phyloP scores from a whole-genome alignment of 352 stramenopile species.

The Phytophthora tubulina region DNA sequence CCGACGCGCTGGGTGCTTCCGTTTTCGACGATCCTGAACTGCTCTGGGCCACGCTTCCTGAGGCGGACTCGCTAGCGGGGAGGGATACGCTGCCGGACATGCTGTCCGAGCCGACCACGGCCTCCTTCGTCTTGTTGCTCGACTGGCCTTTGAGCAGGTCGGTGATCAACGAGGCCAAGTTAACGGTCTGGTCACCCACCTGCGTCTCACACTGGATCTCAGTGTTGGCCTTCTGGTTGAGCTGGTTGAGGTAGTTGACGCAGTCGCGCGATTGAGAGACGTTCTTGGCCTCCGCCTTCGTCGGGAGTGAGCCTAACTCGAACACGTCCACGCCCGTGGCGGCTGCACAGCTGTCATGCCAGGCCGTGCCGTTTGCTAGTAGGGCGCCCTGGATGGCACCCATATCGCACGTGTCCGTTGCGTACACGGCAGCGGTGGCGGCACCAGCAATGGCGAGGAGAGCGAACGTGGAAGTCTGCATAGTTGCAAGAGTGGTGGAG shows the following conservation, averaged over 20 bases:
- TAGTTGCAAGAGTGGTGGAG: slow-evolving; percentile 14
- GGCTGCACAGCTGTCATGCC: slow-evolving; percentile 40
- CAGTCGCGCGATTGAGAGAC: slow-evolving; percentile 62
- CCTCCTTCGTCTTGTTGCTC: slow-evolving; percentile 63
- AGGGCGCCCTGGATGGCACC: slow-evolving; percentile 57
- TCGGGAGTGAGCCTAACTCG: slow-evolving; percentile 48
- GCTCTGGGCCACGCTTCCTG: slow-evolving; percentile 5
- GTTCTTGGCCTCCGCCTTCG: slow-evolving; percentile 49
- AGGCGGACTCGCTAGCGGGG: slow-evolving; percentile 16
- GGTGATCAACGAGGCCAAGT: slow-evolving; percentile 54
- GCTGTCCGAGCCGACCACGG: slow-evolving; percentile 34
- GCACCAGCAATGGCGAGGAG: slow-evolving; percentile 28
- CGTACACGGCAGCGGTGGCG: slow-evolving; percentile 25
- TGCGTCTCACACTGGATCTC: slow-evolving; percentile 60
- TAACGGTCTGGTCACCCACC: slow-evolving; percentile 49
- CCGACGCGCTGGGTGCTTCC: neutral
- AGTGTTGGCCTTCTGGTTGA: slow-evolving; percentile 67
- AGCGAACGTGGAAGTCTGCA: slow-evolving; percentile 40
- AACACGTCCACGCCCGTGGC: slow-evolving; percentile 68
- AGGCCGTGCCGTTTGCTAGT: slow-evolving; percentile 59
- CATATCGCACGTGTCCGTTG: slow-evolving; percentile 53
- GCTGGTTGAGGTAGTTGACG: slow-evolving; percentile 77
- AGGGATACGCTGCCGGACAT: slow-evolving; percentile 37
- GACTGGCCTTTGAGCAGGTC: slow-evolving; percentile 66
- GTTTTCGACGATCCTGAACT: slow-evolving; percentile 18